Evolutionary conservation across 345 rosid genomes (phyloP), one percentile per base, ranked within the genome.

Genomic region (Acer campestre): DNA sequence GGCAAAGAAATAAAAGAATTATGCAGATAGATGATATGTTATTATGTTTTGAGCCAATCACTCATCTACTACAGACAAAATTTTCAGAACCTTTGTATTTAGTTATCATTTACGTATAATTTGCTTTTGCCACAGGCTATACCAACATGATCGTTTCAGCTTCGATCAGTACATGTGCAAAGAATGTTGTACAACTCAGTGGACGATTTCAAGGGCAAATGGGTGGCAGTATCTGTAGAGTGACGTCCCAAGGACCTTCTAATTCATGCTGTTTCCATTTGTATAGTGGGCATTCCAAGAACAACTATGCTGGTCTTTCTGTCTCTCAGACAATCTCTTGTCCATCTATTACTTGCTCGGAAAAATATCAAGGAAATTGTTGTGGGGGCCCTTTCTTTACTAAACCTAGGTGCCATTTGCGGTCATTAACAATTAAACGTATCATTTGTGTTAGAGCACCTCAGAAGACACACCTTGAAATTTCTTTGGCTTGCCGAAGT

Each of bases 141-240:
- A 80, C 84, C 80, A 86, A 79, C 76, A 92, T 92, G 97, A 85
- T 70, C 65, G 82, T 79, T 78, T 85, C 79, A 75, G 73, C 90
- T 80, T 83, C 90, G 20, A 61, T 89, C 74, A 84, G 86, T 73
- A 81, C 90, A 56, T 85, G 91, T 85, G 82, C 88, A 44, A 87
- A 84, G 80, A 87, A 86, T 84, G 88, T 66, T 68, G 81, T 87
- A 49, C 71, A 78, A 73, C 78, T 89, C 80, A 86, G 86, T 53
- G 83, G 85, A 38, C 82, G 67, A 67, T 56, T 73, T 63, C 79
- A 62, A 56, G 76, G 79, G 71, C 76, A 82, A 40, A 81, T 83
- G 84, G 84, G 89, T 51, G 87, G 81, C 77, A 85, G 73, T 63
- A 77, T 85, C 49, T 73, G 76, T 71, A 58, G 75, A 27, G 67